These are phyloP conservation scores for Rhizoclosmatium sp. DNA, from an alignment of 192 early-diverging fungal species.

Conservation along the genomic window DNA sequence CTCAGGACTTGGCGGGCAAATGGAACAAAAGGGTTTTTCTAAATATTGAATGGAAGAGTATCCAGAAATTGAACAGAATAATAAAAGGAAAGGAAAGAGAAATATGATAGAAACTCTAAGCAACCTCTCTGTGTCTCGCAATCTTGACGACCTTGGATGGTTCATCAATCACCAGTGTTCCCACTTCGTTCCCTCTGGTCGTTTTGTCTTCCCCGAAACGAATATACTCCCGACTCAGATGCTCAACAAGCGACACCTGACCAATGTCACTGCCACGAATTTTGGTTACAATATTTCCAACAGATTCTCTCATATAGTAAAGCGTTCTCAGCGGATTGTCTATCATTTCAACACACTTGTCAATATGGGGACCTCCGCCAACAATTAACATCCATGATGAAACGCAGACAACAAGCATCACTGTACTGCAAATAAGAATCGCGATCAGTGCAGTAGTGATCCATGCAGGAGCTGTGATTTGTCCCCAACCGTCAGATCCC, in stretches of 20 bases:
- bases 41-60: too few relatives aligned
- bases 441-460: not conserved
- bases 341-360: not conserved
- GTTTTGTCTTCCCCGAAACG: conserved; percentile 13
- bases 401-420: not conserved
- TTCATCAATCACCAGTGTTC: conserved; percentile 9
- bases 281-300: not conserved
- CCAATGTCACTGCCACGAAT: conserved; percentile 22
- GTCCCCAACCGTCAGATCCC: conserved; percentile 6
- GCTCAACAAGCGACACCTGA: conserved; percentile 3
- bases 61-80: too few relatives aligned
- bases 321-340: conserved; percentile 19
- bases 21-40: too few relatives aligned
- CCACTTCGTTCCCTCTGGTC: conserved; percentile 10
- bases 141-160: conserved; percentile 26
- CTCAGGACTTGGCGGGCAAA: too few relatives aligned
- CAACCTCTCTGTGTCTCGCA: not conserved
- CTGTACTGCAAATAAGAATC: not conserved
- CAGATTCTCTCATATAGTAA: conserved; percentile 16
- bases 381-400: conserved; percentile 9
- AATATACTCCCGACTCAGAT: not conserved
- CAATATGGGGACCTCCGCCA: conserved; percentile 9
- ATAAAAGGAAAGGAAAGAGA: too few relatives aligned
- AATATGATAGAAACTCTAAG: not conserved
- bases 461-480: conserved; percentile 8